A percentile compares a stretch with the other conserved stretches of the same genome.
Evolutionary conservation across 1,139 yeast genomes (phyloP).

Genomic region (Kurtzmaniella quercitrusa): DNA sequence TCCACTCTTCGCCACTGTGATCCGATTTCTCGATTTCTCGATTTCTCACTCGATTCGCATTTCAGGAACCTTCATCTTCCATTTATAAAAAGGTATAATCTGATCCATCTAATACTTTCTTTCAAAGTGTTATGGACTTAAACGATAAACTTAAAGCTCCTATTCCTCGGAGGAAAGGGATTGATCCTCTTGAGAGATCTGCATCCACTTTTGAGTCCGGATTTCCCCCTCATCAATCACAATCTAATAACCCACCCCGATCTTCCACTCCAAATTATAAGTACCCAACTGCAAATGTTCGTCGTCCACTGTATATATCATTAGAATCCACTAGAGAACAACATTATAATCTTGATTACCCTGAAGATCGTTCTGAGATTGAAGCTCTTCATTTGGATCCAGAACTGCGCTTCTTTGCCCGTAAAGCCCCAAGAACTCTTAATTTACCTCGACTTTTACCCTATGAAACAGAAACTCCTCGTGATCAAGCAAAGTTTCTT

Average conservation of each 20-base stretch:
- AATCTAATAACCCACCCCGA: constrained; percentile 9
- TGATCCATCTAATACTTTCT: too few relatives aligned
- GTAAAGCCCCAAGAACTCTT: constrained; percentile 49
- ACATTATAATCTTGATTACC: constrained; percentile 56
- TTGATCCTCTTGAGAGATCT: constrained; percentile 9
- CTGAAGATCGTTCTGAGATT: constrained; percentile 43
- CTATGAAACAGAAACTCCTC: constrained; percentile 64
- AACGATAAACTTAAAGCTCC: constrained; percentile 7
- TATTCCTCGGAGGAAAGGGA: constrained; percentile 5
- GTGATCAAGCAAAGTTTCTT: constrained; percentile 70
- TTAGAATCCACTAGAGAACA: constrained; percentile 37
- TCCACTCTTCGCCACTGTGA: too few relatives aligned
- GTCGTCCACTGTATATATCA: constrained; percentile 33
- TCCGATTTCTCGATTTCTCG: too few relatives aligned
- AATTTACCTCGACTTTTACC: constrained; percentile 67
- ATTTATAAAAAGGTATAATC: too few relatives aligned
- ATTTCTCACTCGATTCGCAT: too few relatives aligned
- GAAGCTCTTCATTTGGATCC: constrained; percentile 41
- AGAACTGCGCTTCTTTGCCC: constrained; percentile 52
- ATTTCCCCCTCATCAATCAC: not conserved
- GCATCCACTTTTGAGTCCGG: constrained; percentile 11
- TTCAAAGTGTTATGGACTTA: constrained; percentile 1
- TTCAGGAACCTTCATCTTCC: not conserved
- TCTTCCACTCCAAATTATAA: constrained; percentile 27
- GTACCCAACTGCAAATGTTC: constrained; percentile 7